Evolutionary conservation across 345 rosid species (phyloP), one percentile per base, ranked within the genome.

Genomic region (Gossypium anomalum): DNA sequence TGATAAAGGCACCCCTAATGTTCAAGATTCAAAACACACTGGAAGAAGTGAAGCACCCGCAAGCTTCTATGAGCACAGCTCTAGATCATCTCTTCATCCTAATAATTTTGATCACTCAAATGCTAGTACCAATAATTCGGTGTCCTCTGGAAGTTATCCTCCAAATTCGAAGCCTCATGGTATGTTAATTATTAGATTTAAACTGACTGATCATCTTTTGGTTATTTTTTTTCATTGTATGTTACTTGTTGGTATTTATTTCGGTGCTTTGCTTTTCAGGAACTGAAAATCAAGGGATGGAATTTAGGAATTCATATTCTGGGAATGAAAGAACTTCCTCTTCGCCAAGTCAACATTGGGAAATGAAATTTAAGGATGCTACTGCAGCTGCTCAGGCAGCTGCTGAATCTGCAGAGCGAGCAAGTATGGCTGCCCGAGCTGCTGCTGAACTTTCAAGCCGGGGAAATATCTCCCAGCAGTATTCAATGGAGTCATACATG

Each of bases 321-420:
- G 76, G 78, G 74, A 82, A 82, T 70, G 82, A 61, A 52, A 76
- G 74, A 60, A 45, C 74, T 70, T 78, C 77, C 67, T 75, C 78
- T 29, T 47, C 71, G 10, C 81, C 81, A 9, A 67, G 80, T 67
- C 87, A 78, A 38, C 79, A 80, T 55, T 90, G 93, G 90, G 85
- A 86, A 70, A 90, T 86, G 82, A 89, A 89, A 81, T 95, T 93
- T 75, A 84, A 71, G 80, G 97, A 93, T 86, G 97, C 98, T 59
- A 87, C 97, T 6, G 66, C 86, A 81, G 99, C 99, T 78, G 98
- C 98, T 43, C 96, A 81, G 76, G 94, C 90, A 57, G 99, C 99
- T 66, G 99, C 97, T 73, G 97, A 95, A 81, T 89, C 99, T 80
- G 99, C 98, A 41, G 99, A 95, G 84, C 87, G 85, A 82, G 98